A percentile compares a stretch with the other conserved stretches of the same genome.
phyloP scores from a whole-genome alignment of 768 basidiomycete genomes.

The Scleroderma citrinum region DNA sequence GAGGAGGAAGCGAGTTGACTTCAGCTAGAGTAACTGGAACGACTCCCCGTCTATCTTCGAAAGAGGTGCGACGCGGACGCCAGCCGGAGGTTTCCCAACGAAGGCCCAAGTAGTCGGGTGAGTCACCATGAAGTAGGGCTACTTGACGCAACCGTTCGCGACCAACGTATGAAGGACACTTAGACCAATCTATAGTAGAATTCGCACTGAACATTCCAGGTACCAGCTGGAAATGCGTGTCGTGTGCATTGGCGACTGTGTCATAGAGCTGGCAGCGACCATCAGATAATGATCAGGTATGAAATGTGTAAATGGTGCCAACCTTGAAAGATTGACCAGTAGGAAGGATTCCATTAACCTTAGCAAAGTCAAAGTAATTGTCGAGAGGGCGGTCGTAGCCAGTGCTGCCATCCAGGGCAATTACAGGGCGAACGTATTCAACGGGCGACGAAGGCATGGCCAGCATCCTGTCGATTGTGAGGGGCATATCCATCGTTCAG shows the following conservation, averaged over 20 bases:
- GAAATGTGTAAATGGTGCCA: not conserved
- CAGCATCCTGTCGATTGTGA: slow-evolving; percentile 2
- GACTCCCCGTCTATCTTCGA: slow-evolving; percentile 19
- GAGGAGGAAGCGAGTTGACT: slow-evolving; percentile 21
- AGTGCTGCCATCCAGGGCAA: slow-evolving; percentile 10
- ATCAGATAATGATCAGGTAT: not conserved
- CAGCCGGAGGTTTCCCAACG: slow-evolving; percentile 17
- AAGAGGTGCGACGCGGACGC: slow-evolving; percentile 19
- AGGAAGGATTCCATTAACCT: slow-evolving; percentile 13
- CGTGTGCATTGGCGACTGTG: slow-evolving; percentile 22
- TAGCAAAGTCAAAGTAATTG: slow-evolving; percentile 21
- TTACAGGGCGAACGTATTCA: slow-evolving; percentile 9
- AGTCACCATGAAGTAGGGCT: slow-evolving; percentile 7
- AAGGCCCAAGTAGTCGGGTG: slow-evolving; percentile 21
- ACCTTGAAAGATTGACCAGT: slow-evolving; percentile 11
- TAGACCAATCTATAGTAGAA: not conserved
- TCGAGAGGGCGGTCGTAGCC: slow-evolving; percentile 18
- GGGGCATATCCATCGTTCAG: slow-evolving; percentile 8
- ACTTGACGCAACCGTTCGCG: slow-evolving; percentile 14
- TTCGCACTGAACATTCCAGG: slow-evolving; percentile 10
- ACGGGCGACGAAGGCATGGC: slow-evolving; percentile 8
- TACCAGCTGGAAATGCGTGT: slow-evolving; percentile 13
- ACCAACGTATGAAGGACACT: slow-evolving; percentile 8
- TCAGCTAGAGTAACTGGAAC: slow-evolving; percentile 21
- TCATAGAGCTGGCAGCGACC: slow-evolving; percentile 23